These are phyloP conservation scores for Thymus quinquecostatus DNA, from an alignment of 257 asterid species.

Conservation along the genomic window DNA sequence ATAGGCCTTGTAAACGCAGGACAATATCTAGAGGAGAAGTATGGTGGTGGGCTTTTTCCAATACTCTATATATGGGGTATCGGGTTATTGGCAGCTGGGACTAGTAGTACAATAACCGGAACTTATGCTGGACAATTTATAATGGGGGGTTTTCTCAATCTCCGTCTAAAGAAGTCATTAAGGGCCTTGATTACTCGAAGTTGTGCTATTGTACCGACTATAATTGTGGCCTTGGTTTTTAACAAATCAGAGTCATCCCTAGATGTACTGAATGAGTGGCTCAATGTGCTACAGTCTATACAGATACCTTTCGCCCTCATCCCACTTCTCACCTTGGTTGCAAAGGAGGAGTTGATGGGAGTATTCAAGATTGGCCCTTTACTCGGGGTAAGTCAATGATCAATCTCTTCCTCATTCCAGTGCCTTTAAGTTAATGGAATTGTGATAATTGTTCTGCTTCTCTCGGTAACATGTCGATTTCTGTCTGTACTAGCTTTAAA, in stretches of 20 bases:
- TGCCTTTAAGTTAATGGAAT: constrained; percentile 15
- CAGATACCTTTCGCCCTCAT: constrained; percentile 98
- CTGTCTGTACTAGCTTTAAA: too few relatives aligned
- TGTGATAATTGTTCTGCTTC: neutral
- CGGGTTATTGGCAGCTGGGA: constrained; percentile 97
- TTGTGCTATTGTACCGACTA: constrained; percentile 95
- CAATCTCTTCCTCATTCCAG: constrained; percentile 21
- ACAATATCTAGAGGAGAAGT: constrained; percentile 84
- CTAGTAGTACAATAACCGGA: constrained; percentile 96
- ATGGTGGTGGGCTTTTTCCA: constrained; percentile 93
- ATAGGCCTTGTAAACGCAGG: constrained; percentile 97
- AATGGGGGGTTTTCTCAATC: constrained; percentile 98
- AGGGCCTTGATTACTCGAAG: constrained; percentile 92
- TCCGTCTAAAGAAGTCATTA: constrained; percentile 82
- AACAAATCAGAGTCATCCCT: constrained; percentile 86
- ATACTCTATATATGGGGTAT: constrained; percentile 96
- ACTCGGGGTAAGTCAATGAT: constrained; percentile 57
- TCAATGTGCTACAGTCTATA: constrained; percentile 90
- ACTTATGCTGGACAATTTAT: constrained; percentile 98
- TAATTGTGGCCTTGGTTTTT: constrained; percentile 83
- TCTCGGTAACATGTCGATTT: neutral
- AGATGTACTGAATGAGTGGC: constrained; percentile 95
- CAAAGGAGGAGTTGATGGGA: constrained; percentile 94
- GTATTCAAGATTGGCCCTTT: constrained; percentile 71
- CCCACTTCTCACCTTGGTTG: constrained; percentile 95